phyloP scores from a whole-genome alignment of 2,329 filamentous ascomycete species.

The Epichloe amarillans region DNA sequence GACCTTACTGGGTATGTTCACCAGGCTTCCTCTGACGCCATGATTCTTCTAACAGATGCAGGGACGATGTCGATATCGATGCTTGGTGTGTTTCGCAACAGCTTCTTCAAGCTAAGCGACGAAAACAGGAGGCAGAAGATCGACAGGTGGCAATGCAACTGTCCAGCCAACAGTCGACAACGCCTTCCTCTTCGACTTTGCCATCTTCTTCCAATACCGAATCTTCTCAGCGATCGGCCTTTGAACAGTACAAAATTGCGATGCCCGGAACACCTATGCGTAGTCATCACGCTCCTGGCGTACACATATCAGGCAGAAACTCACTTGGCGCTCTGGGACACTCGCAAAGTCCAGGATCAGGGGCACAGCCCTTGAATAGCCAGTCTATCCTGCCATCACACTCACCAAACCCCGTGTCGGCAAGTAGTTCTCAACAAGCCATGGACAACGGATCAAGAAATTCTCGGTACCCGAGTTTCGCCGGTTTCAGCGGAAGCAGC shows the following conservation, averaged over 20 bases:
- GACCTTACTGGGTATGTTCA: conserved; percentile 28
- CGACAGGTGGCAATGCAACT: conserved; percentile 16
- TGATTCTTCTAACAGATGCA: background rate
- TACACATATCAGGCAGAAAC: background rate
- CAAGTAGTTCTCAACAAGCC: background rate
- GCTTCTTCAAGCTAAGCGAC: conserved; percentile 20
- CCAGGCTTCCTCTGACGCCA: too few relatives aligned
- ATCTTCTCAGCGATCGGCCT: conserved; percentile 9
- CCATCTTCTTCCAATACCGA: background rate
- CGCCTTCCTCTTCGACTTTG: background rate
- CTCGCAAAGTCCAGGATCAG: background rate
- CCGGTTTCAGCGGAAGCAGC: conserved; percentile 3
- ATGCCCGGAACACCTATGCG: background rate
- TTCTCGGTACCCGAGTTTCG: background rate
- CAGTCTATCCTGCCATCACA: background rate
- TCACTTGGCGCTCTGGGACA: background rate
- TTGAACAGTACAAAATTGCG: conserved; percentile 5
- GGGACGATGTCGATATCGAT: conserved; percentile 21
- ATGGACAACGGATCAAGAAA: background rate
- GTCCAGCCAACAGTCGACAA: conserved; percentile 10
- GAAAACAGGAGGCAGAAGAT: conserved; percentile 17
- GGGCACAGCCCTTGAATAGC: background rate
- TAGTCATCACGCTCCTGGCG: too few relatives aligned
- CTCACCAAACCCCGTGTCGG: background rate
- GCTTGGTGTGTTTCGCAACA: conserved; percentile 20